Conservation (phyloP, 129 eudicot genomes). For the Flaveria robusta region DNA sequence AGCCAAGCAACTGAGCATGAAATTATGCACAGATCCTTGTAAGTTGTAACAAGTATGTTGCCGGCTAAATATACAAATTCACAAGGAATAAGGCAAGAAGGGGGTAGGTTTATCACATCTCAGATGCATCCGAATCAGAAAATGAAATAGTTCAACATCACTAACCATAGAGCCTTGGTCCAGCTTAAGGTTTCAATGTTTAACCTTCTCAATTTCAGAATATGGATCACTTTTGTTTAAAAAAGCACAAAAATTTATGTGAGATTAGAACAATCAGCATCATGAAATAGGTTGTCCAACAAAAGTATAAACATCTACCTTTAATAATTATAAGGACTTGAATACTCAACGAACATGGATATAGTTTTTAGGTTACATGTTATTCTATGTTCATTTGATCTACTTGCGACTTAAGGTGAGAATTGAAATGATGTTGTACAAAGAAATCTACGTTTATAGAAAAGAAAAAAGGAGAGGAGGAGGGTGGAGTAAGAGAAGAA, state of each 20-base stretch:
- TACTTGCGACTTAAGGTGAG: slow-evolving; percentile 16
- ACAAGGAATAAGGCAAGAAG: background rate
- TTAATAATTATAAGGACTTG: background rate
- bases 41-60: background rate
- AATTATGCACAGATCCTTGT: background rate
- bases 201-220: slow-evolving; percentile 4
- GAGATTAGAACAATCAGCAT: slow-evolving; percentile 8
- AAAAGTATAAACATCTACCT: background rate
- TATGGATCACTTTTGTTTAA: background rate
- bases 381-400: slow-evolving; percentile 9
- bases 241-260: background rate
- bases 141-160: slow-evolving; percentile 5
- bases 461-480: background rate
- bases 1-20: slow-evolving; percentile 9
- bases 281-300: slow-evolving; percentile 16
- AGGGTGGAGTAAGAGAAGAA: slow-evolving; percentile 9
- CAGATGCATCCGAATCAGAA: background rate
- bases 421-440: slow-evolving; percentile 19
- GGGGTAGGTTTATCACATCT: background rate
- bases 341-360: slow-evolving; percentile 13
- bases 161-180: slow-evolving; percentile 20
- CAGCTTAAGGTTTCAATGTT: background rate
- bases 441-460: slow-evolving; percentile 7
- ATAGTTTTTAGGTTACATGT: background rate
- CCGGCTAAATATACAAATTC: background rate